Percentiles rank a stretch among this genome's conserved stretches.
Conservation (phyloP, 2,329 filamentous ascomycete species). For the Talaromyces sp. region DNA sequence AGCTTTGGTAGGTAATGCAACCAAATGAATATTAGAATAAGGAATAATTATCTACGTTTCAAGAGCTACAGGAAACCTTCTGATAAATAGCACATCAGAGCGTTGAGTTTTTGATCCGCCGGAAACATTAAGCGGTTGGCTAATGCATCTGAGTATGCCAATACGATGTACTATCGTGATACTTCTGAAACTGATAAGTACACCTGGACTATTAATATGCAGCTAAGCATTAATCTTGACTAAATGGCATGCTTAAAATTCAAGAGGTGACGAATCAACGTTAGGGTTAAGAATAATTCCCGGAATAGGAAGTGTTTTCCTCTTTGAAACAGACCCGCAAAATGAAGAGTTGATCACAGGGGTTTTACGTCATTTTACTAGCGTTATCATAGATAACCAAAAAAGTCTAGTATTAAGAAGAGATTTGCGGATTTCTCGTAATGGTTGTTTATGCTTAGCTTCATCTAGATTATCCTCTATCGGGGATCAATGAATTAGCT, state of each 20-base stretch:
- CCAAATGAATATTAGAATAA: too few relatives aligned
- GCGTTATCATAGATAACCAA: too few relatives aligned
- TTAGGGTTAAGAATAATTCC: not conserved
- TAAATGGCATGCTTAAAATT: not conserved
- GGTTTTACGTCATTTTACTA: not conserved
- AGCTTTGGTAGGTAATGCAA: not conserved
- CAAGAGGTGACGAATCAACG: not conserved
- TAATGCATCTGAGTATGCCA: not conserved
- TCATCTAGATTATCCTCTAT: not conserved
- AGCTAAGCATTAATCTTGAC: not conserved
- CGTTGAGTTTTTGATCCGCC: not conserved
- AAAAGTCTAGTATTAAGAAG: not conserved
- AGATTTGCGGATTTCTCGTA: not conserved
- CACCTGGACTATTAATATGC: not conserved
- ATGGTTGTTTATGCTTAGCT: not conserved
- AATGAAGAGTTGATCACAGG: not conserved
- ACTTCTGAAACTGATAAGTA: not conserved
- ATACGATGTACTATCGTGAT: not conserved
- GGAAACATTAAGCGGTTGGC: not conserved
- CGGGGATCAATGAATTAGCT: not conserved
- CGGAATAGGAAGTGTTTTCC: conserved; percentile 6
- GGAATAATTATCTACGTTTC: not conserved
- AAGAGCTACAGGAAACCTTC: not conserved
- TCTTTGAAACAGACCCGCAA: not conserved
- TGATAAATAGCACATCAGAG: not conserved